Base-by-base conservation (phyloP, 805 yeast species). In the Saccharomyces jurei region DNA sequence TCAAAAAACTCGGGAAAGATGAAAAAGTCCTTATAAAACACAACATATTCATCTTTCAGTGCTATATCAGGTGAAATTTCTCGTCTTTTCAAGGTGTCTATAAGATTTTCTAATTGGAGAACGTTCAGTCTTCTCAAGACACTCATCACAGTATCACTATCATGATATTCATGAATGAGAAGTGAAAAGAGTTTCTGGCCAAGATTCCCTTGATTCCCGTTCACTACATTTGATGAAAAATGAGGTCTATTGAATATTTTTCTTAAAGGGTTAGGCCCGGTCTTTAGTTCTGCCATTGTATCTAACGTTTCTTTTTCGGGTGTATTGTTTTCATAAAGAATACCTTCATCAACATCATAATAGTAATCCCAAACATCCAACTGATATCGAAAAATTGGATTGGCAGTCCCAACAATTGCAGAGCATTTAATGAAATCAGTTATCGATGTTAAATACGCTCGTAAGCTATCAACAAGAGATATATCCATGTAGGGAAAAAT, bases 371-470 rank as follows among this genome's bases (percentile, higher is more conserved):
- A 85, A 22, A 79, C 63, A 48, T 74, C 74, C 31, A 72, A 74
- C 54, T 77, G 77, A 31, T 78, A 75, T 61, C 81, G 81, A 63
- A 86, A 80, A 46, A 83, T 77, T 14, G 85, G 79, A 63, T 86
- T 86, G 46, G 85, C 81, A 2, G 89, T 84, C 3, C 92, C 92
- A 1, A 86, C 77, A 50, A 86, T 69, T 60, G 73, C 81, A 27
- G 66, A 64, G 13, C 53, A 55, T 21, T 59, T 54, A 0, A 60
- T 50, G 13, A 52, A 54, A 10, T 58, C 48, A 11, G 59, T 56
- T 30, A 55, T 29, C 70, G 71, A 30, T 61, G 71, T 56, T 71
- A 75, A 51, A 63, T 69, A 56, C 8, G 52, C 50, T 41, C 74
- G 73, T 51, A 82, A 65, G 1, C 77, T 58, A 55, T 81, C 83